Evolutionary conservation across 176 grass and related monocot genomes (phyloP).

Genomic region (Hyparrhenia diplandra): DNA sequence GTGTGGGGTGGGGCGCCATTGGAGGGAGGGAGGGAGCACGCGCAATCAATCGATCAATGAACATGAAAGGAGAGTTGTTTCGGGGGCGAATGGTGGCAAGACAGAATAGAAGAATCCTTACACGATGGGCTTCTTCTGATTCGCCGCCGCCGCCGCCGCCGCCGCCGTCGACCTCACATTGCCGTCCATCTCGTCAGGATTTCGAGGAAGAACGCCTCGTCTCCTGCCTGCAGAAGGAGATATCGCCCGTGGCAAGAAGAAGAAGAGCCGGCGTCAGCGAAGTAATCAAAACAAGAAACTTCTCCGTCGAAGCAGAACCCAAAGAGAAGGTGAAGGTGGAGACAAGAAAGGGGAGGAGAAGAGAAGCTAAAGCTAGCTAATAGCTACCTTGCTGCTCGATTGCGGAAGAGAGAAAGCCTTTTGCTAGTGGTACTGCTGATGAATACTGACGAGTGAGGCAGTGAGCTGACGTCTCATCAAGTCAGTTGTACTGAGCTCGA

Average conservation of each 20-base stretch:
- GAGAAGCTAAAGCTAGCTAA: background rate
- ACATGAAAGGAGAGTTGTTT: background rate
- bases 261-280: background rate
- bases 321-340: background rate
- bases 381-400: background rate
- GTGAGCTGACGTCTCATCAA: conserved; percentile 13
- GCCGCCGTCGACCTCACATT: conserved; percentile 31
- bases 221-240: background rate
- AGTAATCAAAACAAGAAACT: background rate
- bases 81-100: background rate
- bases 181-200: conserved; percentile 39
- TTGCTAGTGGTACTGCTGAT: background rate
- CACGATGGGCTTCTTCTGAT: conserved; percentile 32
- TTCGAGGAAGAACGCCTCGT: background rate
- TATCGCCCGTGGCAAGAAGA: background rate
- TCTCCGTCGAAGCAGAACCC: background rate
- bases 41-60: background rate
- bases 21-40: no score
- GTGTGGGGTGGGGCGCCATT: no score
- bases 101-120: conserved; percentile 13
- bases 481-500: no score
- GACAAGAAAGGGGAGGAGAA: background rate
- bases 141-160: no score
- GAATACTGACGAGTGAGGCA: background rate
- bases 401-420: background rate